Evolutionary conservation across 2,329 filamentous ascomycete genomes (phyloP), one percentile per base, ranked within the genome.

Genomic region (Mycogone perniciosa): DNA sequence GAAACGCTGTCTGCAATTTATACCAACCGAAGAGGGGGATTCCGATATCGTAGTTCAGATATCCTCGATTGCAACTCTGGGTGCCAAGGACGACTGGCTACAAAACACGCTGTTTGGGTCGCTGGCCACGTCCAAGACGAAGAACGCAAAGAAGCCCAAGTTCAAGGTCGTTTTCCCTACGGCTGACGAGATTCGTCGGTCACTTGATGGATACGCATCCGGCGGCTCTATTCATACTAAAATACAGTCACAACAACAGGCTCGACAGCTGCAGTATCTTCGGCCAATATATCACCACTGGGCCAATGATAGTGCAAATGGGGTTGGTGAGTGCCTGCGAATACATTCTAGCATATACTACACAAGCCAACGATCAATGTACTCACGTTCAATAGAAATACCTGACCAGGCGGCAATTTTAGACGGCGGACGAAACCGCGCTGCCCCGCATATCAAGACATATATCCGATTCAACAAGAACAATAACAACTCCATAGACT

Each of bases 381-480:
- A 35, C 51, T 47, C 27, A 46, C 41, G 9, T 31, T 10, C 4
- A 7, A n/a, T 45, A 69, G 69, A 59, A 30, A 53, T 70, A 10
- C 46, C 53, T 5, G 54, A 61, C 11, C 54, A 57, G 10, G 49
- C 52, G 1, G 29, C 39, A 2, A 46, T 64, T 1, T 62, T 61
- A 5, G 74, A 85, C 54, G 79, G 80, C 7, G 82, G 84, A 1
- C 75, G 87, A 48, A 74, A 80, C 44, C 76, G 81, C 31, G 89
- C 89, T 13, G 88, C 89, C 1, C 90, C 90, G 0, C 90, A 96
- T 59, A 87, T 95, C 64, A 96, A 96, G 66, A 95, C 89, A 0
- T 96, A 93, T 61, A 82, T 91, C 41, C 81, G 87, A 4, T 90
- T 77, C 57, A 68, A 71, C 48, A 57, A 65, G n/a, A 61, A 70